Base-by-base conservation (phyloP, 495 filamentous ascomycete species). In the Penicillium pulvis region DNA sequence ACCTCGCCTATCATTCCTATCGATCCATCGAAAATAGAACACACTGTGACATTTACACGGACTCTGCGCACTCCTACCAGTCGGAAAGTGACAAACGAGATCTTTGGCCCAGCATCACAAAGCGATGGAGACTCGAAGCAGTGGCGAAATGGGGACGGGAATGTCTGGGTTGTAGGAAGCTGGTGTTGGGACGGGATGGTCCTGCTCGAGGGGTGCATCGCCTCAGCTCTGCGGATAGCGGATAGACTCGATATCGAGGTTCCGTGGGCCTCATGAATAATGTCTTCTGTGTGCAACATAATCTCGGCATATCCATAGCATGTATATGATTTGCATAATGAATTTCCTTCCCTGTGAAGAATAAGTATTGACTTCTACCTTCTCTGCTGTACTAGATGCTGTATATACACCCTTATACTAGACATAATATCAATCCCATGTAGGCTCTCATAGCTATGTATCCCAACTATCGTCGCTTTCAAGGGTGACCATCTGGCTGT, bases 141-240 rank as follows among this genome's bases (percentile, higher is more conserved):
- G 14, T 83, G 81, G 81, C 72, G 62, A 9, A 84, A 83, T 59
- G 83, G 83, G 0, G 75, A 81, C 36, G 72, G 66, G 2, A 70
- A 74, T 14, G 77, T 85, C 8, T 85, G 72, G 68, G 57, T 85
- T 30, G 78, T 74, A 8, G 84, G 84, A 17, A 77, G 79, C 0
- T 87, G 83, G 84, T 85, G 83, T 57, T 85, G 84, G 83, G 84
- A 87, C 72, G 84, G 84, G 0, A 85, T 85, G 83, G 84, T 85
- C 10, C 49, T 87, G 55, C 63, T 86, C 12, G 82, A 86, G 60
- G 84, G 84, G 9, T 87, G 84, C 55, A 66, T 84, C 14, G 71
- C 78, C 5, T 84, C 82, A 16, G 81, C 83, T 0, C 77, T 80
- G 64, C 67, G 75, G 14, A 75, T 86, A 43, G 83, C 81, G 1